phyloP scores from a whole-genome alignment of 176 grass and related monocot genomes.

The Aegilops umbellulata region DNA sequence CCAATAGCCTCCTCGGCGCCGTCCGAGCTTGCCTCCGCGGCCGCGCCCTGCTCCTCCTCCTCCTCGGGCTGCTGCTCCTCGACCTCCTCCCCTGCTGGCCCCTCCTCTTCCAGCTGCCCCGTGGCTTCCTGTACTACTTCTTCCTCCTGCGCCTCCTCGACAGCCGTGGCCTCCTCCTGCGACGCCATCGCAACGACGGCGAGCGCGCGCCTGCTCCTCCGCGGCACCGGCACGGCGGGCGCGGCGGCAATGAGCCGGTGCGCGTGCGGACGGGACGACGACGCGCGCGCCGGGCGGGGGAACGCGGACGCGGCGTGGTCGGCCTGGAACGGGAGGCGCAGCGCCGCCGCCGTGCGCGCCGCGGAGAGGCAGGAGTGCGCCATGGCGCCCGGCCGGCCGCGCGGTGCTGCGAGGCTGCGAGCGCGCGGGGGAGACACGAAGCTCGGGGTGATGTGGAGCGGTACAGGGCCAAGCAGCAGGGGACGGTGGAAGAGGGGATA shows the following conservation, averaged over 20 bases:
- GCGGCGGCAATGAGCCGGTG: slow-evolving; percentile 2
- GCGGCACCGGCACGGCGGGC: not conserved
- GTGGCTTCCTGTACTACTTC: not conserved
- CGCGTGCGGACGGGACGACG: not conserved
- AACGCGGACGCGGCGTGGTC: slow-evolving; percentile 10
- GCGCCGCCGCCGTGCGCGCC: slow-evolving; percentile 26
- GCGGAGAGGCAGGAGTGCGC: slow-evolving; percentile 60
- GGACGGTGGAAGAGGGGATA: slow-evolving; percentile 41
- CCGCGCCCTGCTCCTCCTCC: not conserved
- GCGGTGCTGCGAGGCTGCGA: not conserved
- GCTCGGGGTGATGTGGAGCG: slow-evolving; percentile 50
- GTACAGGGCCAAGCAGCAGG: slow-evolving; percentile 37
- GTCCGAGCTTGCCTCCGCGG: not conserved
- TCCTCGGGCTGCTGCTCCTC: not conserved
- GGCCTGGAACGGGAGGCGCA: not conserved
- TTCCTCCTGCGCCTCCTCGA: slow-evolving; percentile 37
- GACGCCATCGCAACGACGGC: slow-evolving; percentile 24
- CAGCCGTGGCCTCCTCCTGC: slow-evolving; percentile 55
- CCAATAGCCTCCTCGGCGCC: too few species aligned
- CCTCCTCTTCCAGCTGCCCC: slow-evolving; percentile 37
- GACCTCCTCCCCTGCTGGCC: not conserved
- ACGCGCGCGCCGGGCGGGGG: slow-evolving; percentile 9
- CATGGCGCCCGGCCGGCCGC: slow-evolving; percentile 22
- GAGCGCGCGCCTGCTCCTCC: not conserved
- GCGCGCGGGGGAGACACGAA: too few species aligned